Conservation (phyloP, 441 rosid genomes). For the Erodium texanum region DNA sequence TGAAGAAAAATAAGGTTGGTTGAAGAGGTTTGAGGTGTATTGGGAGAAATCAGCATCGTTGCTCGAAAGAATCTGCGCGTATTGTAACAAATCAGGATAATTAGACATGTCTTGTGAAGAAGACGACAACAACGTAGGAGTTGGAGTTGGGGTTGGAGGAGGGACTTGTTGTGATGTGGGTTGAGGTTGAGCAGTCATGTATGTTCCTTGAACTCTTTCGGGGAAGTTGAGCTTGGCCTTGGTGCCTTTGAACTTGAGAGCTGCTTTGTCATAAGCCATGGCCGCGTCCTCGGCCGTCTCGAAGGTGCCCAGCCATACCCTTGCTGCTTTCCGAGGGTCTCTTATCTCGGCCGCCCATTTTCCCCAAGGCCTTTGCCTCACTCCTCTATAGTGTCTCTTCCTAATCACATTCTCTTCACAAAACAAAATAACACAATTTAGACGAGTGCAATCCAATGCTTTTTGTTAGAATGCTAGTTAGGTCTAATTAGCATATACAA, state of each 20-base stretch:
- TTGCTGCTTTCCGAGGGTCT: slow-evolving; percentile 88
- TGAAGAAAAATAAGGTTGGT: slow-evolving; percentile 30
- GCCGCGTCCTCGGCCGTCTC: slow-evolving; percentile 96
- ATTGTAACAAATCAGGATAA: slow-evolving; percentile 15
- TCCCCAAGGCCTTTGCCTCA: slow-evolving; percentile 97
- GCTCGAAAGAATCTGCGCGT: slow-evolving; percentile 53
- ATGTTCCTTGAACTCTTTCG: slow-evolving; percentile 57
- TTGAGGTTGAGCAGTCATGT: neutral
- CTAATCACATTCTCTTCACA: slow-evolving; percentile 15
- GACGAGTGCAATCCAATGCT: too few relatives aligned
- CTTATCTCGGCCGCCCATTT: slow-evolving; percentile 99
- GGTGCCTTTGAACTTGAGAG: slow-evolving; percentile 62
- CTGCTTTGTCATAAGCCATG: slow-evolving; percentile 71
- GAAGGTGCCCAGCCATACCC: slow-evolving; percentile 95
- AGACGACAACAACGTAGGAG: neutral
- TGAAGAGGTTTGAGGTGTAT: slow-evolving; percentile 49
- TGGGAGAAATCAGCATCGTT: slow-evolving; percentile 46
- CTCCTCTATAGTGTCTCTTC: slow-evolving; percentile 82
- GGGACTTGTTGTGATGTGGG: neutral
- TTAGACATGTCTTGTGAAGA: neutral
- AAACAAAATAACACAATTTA: too few relatives aligned
- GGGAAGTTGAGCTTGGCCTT: slow-evolving; percentile 80
- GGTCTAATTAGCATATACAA: too few relatives aligned
- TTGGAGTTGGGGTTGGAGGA: neutral
- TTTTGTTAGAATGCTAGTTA: too few relatives aligned